phyloP scores from a whole-genome alignment of 1,139 yeast species.

The Schwanniomyces etchellsii region DNA sequence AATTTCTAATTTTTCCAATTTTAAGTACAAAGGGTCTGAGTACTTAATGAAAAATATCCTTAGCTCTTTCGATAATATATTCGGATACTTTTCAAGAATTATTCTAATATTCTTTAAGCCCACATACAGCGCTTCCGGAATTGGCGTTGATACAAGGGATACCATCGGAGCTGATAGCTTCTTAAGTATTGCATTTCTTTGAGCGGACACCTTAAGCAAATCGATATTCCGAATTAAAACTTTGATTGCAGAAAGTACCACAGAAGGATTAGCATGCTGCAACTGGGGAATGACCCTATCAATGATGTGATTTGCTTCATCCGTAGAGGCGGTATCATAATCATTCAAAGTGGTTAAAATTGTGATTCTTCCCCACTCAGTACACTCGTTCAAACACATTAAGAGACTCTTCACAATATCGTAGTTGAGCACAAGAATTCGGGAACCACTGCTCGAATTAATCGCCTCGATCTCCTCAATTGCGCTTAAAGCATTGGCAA shows the following conservation, averaged over 20 bases:
- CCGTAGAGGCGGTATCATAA: conserved; percentile 48
- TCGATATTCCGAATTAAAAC: conserved; percentile 72
- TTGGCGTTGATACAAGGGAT: conserved; percentile 74
- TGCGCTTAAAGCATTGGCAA: conserved; percentile 87
- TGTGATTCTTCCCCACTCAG: conserved; percentile 98
- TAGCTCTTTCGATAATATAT: conserved; percentile 69
- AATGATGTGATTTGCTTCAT: conserved; percentile 79
- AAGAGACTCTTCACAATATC: conserved; percentile 60
- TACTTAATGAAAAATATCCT: conserved; percentile 91
- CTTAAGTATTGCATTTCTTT: conserved; percentile 43
- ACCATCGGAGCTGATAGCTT: conserved; percentile 91
- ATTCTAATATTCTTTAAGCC: conserved; percentile 89
- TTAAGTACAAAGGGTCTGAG: conserved; percentile 90
- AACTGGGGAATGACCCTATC: conserved; percentile 92
- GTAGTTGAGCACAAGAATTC: conserved; percentile 34
- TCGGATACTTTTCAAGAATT: conserved; percentile 84
- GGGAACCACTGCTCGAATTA: conserved; percentile 43
- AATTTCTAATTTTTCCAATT: conserved; percentile 88
- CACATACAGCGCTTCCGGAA: conserved; percentile 94
- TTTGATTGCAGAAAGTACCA: conserved; percentile 82
- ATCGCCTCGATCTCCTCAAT: conserved; percentile 75
- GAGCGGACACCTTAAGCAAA: conserved; percentile 31
- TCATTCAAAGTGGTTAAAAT: conserved; percentile 78
- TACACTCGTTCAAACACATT: conserved; percentile 88
- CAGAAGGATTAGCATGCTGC: conserved; percentile 97